These are phyloP conservation scores for Cornus controversa DNA, from an alignment of 148 eudicot species.

Conservation along the genomic window DNA sequence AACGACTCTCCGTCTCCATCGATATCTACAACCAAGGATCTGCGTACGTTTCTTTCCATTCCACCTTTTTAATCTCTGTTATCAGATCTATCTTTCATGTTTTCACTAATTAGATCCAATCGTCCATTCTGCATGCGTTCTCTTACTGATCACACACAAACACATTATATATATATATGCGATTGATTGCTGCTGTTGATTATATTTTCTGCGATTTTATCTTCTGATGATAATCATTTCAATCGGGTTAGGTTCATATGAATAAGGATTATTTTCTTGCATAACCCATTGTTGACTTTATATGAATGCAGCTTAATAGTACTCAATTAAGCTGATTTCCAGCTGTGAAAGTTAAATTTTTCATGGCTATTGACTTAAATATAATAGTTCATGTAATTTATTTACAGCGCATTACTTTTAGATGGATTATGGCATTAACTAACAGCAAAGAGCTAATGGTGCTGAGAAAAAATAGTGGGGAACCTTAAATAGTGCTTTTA, in stretches of 20 bases:
- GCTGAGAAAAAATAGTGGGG: too few relatives aligned
- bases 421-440: too few relatives aligned
- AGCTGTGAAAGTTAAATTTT: neutral
- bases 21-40: conserved; percentile 89
- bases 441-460: too few relatives aligned
- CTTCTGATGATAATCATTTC: neutral
- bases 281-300: neutral
- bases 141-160: too few relatives aligned
- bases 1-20: conserved; percentile 72
- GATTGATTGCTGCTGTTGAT: neutral
- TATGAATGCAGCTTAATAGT: too few relatives aligned
- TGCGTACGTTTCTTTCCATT: conserved; percentile 39
- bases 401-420: too few relatives aligned
- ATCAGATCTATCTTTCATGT: conserved; percentile 1
- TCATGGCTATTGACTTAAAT: neutral
- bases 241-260: neutral
- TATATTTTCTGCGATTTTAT: neutral
- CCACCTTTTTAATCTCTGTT: neutral
- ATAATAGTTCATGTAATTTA: neutral
- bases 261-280: too few relatives aligned
- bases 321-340: neutral
- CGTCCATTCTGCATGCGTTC: neutral
- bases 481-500: too few relatives aligned
- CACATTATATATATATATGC: neutral
- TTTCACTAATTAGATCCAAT: neutral